Percentiles rank a stretch among this genome's conserved stretches.
phyloP scores from a whole-genome alignment of 371 early-diverging fungal genomes.

The Lichtheimia ramosa region DNA sequence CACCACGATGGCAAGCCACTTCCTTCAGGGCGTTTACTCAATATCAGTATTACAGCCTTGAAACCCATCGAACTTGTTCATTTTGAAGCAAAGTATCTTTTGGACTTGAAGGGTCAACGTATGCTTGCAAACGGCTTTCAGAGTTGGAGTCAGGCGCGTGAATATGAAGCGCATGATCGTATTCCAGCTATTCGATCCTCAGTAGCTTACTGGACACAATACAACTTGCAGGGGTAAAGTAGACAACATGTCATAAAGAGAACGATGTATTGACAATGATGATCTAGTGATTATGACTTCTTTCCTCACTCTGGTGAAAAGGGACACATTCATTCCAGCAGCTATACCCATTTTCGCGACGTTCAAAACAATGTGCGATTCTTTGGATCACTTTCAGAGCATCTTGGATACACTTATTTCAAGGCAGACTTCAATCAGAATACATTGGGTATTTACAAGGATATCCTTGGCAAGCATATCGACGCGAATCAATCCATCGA shows the following conservation, averaged over 20 bases:
- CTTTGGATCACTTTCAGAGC: constrained; percentile 56
- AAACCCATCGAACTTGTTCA: constrained; percentile 25
- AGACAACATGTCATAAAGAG: too few relatives aligned
- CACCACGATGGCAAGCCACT: constrained; percentile 12
- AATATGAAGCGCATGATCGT: constrained; percentile 25
- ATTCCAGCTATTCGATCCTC: constrained; percentile 36
- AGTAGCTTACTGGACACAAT: constrained; percentile 39
- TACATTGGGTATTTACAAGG: constrained; percentile 48
- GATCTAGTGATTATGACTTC: constrained; percentile 44
- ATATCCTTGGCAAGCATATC: constrained; percentile 36
- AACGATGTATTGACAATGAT: too few relatives aligned
- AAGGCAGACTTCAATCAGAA: constrained; percentile 44
- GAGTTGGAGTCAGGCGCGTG: constrained; percentile 55
- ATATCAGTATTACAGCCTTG: constrained; percentile 17
- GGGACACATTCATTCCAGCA: constrained; percentile 56
- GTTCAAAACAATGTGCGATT: constrained; percentile 36
- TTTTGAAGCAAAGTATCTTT: constrained; percentile 29
- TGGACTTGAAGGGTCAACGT: constrained; percentile 29
- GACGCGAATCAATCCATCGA: constrained; percentile 20
- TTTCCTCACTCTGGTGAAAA: constrained; percentile 51
- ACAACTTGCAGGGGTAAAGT: constrained; percentile 45
- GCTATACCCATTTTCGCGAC: constrained; percentile 57
- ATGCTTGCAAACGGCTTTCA: constrained; percentile 61
- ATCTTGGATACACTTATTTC: constrained; percentile 58
- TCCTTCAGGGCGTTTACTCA: constrained; percentile 12